Percentiles rank a stretch among this genome's conserved stretches.
Conservation (phyloP, 805 yeast genomes). For the Suhomyces emberorum region DNA sequence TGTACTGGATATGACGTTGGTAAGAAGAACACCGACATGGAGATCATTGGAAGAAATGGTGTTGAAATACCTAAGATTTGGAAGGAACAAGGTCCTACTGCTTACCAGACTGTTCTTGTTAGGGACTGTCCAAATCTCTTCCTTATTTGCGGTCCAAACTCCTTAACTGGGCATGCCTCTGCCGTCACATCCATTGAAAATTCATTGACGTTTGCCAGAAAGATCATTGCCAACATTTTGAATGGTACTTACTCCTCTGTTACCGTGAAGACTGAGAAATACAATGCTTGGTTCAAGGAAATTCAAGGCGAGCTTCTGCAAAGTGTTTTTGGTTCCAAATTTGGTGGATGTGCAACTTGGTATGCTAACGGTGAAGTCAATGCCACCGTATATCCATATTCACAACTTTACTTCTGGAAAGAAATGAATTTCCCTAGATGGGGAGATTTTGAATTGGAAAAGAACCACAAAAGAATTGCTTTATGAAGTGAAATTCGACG, state of each 20-base stretch:
- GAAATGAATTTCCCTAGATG: slow-evolving; percentile 23
- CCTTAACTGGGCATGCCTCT: slow-evolving; percentile 42
- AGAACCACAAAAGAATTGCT: slow-evolving; percentile 4
- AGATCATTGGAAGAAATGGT: slow-evolving; percentile 27
- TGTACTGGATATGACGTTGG: slow-evolving; percentile 39
- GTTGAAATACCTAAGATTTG: slow-evolving; percentile 21
- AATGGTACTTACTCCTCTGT: slow-evolving; percentile 27
- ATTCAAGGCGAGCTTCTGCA: slow-evolving; percentile 24
- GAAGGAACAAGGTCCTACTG: slow-evolving; percentile 29
- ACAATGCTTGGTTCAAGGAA: slow-evolving; percentile 31
- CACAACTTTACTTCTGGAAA: slow-evolving; percentile 32
- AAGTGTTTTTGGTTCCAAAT: slow-evolving; percentile 35
- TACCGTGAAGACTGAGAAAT: slow-evolving; percentile 28
- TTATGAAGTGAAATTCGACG: no score
- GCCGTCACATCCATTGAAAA: slow-evolving; percentile 39
- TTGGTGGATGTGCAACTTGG: slow-evolving; percentile 44
- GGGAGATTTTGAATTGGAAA: slow-evolving; percentile 18
- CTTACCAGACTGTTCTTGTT: slow-evolving; percentile 33
- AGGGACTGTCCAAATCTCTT: slow-evolving; percentile 35
- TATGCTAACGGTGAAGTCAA: slow-evolving; percentile 28
- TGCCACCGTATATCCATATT: slow-evolving; percentile 34
- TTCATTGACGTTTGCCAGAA: slow-evolving; percentile 21
- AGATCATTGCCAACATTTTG: slow-evolving; percentile 24
- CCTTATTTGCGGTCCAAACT: slow-evolving; percentile 38
- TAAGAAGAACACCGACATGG: slow-evolving; percentile 15